Evolutionary conservation across 352 stramenopile genomes (phyloP).

Genomic region (Pythium coloratum): DNA sequence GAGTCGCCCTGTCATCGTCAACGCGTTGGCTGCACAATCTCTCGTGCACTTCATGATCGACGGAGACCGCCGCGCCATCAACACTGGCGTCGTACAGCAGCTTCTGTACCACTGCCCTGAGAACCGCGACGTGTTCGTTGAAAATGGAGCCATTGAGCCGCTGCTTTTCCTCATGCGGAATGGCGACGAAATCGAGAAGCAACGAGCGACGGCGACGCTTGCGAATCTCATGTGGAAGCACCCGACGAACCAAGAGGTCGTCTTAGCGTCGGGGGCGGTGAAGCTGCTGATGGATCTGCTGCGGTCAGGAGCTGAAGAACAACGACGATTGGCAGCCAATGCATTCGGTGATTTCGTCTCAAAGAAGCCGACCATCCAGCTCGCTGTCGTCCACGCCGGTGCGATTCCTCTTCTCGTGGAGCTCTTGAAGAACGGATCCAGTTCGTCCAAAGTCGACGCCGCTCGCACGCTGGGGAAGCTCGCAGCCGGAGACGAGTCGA

Average conservation of each 20-base stretch:
- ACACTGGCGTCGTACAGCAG: neutral
- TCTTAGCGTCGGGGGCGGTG: neutral
- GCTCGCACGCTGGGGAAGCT: neutral
- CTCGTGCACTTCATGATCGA: neutral
- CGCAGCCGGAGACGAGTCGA: neutral
- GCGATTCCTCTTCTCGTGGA: neutral
- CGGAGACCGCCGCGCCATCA: neutral
- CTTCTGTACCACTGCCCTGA: neutral
- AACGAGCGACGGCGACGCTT: neutral
- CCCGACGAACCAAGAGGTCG: neutral
- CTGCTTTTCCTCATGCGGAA: neutral
- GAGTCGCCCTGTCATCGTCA: neutral
- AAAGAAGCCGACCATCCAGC: neutral
- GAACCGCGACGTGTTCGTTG: neutral
- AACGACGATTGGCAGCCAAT: neutral
- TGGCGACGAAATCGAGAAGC: neutral
- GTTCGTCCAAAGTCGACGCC: neutral
- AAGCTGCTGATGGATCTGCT: neutral
- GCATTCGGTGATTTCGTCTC: neutral
- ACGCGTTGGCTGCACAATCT: neutral
- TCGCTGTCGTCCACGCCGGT: neutral
- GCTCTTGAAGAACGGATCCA: neutral
- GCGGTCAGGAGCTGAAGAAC: neutral
- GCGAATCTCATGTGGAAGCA: neutral
- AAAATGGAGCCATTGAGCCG: neutral